Conservation (phyloP, 2,329 filamentous ascomycete species). For the Helminthosporium solani region DNA sequence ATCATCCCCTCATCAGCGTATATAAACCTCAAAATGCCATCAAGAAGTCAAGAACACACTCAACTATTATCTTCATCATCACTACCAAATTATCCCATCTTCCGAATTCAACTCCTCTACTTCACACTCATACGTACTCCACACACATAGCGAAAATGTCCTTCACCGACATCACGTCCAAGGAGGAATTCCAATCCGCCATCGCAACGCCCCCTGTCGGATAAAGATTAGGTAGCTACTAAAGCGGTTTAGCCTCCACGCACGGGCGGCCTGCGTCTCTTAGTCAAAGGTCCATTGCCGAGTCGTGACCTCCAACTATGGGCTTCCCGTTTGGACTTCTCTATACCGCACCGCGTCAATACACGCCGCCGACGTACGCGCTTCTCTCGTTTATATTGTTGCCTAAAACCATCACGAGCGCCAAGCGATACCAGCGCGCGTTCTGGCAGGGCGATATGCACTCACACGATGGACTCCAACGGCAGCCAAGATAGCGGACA, state of each 20-base stretch:
- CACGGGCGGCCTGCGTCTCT: constrained; percentile 5
- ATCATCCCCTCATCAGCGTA: no score
- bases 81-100: no score
- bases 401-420: constrained; percentile 4
- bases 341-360: constrained; percentile 3
- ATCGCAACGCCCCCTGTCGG: background rate
- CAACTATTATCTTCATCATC: no score
- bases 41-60: no score
- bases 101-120: no score
- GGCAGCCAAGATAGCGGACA: constrained; percentile 6
- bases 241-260: constrained; percentile 1
- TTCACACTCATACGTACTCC: no score
- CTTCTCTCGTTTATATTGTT: constrained; percentile 1
- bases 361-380: constrained; percentile 2
- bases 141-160: no score
- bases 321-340: constrained; percentile 13
- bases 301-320: constrained; percentile 8
- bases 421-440: constrained; percentile 5
- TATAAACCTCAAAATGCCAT: no score
- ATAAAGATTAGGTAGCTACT: background rate
- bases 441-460: constrained; percentile 8
- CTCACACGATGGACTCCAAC: constrained; percentile 9
- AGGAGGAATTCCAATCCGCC: no score
- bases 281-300: constrained; percentile 1
- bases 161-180: no score